A percentile compares a stretch with the other conserved stretches of the same genome.
Conservation (phyloP, 2,329 filamentous ascomycete species). For the Pyrenophora teres region DNA sequence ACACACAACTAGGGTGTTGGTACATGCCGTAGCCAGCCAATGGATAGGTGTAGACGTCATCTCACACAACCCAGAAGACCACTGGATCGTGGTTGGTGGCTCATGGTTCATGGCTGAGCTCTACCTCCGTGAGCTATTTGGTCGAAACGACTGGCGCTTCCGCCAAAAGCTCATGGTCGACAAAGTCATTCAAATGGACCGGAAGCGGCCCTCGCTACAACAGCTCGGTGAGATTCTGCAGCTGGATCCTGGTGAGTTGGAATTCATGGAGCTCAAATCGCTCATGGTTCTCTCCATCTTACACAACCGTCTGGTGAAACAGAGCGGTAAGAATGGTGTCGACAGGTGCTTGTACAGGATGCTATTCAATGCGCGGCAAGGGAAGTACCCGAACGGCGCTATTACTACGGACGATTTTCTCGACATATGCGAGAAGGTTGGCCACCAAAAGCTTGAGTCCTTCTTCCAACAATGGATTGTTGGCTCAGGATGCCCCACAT, state of each 20-base stretch:
- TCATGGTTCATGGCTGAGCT: slow-evolving; percentile 94
- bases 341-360: slow-evolving; percentile 84
- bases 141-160: slow-evolving; percentile 93
- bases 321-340: slow-evolving; percentile 81
- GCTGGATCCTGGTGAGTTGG: slow-evolving; percentile 81
- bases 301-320: slow-evolving; percentile 87
- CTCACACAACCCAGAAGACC: slow-evolving; percentile 77
- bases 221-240: slow-evolving; percentile 78
- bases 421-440: slow-evolving; percentile 82
- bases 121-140: slow-evolving; percentile 87
- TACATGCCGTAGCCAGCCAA: slow-evolving; percentile 84
- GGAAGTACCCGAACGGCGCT: slow-evolving; percentile 71
- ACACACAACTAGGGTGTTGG: slow-evolving; percentile 76
- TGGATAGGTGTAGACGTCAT: slow-evolving; percentile 95
- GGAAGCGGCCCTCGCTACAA: slow-evolving; percentile 79
- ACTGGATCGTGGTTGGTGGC: slow-evolving; percentile 87
- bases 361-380: slow-evolving; percentile 83
- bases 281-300: slow-evolving; percentile 91
- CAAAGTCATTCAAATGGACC: slow-evolving; percentile 77
- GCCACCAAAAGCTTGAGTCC: slow-evolving; percentile 81
- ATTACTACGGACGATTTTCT: slow-evolving; percentile 79
- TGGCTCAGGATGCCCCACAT: slow-evolving; percentile 84
- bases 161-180: slow-evolving; percentile 86
- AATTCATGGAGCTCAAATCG: slow-evolving; percentile 90
- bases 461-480: slow-evolving; percentile 96